Percentiles rank a stretch among this genome's conserved stretches.
Conservation (phyloP, 108 stramenopile species). For the Skeletonema tropicum region DNA sequence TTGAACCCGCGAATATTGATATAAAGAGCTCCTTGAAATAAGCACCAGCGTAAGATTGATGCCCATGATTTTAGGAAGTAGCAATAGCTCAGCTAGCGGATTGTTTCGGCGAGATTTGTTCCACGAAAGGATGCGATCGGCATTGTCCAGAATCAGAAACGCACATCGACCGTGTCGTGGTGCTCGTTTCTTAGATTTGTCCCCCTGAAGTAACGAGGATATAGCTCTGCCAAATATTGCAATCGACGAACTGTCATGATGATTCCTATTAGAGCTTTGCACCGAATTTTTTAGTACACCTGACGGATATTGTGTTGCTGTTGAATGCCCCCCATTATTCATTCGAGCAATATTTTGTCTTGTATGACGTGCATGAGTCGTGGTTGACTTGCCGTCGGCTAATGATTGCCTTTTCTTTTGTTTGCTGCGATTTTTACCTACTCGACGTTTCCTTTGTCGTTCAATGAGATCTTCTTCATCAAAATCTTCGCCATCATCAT, state of each 20-base stretch:
- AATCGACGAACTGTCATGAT: slow-evolving; percentile 26
- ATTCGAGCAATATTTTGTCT: slow-evolving; percentile 8
- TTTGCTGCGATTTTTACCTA: slow-evolving; percentile 11
- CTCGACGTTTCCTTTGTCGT: slow-evolving; percentile 20
- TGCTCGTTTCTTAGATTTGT: slow-evolving; percentile 1
- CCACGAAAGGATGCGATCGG: slow-evolving; percentile 64
- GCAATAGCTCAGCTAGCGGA: slow-evolving; percentile 57
- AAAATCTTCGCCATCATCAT: slow-evolving; percentile 35
- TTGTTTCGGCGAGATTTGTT: slow-evolving; percentile 43
- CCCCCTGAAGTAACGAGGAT: slow-evolving; percentile 36
- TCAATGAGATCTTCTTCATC: slow-evolving; percentile 39
- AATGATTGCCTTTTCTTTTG: slow-evolving; percentile 5
- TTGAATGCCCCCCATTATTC: background rate
- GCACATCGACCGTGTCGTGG: slow-evolving; percentile 37
- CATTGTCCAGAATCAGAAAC: slow-evolving; percentile 73
- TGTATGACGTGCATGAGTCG: slow-evolving; percentile 8
- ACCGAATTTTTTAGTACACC: background rate
- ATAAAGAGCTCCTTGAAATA: slow-evolving; percentile 50
- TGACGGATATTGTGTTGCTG: slow-evolving; percentile 9
- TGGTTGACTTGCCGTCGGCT: slow-evolving; percentile 5
- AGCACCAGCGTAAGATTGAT: slow-evolving; percentile 68
- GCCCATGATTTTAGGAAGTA: slow-evolving; percentile 65
- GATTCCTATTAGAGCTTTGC: slow-evolving; percentile 1
- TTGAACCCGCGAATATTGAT: slow-evolving; percentile 51
- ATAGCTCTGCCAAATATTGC: slow-evolving; percentile 39